phyloP scores from a whole-genome alignment of 768 basidiomycete species.

The Coprinopsis strossmayeri region DNA sequence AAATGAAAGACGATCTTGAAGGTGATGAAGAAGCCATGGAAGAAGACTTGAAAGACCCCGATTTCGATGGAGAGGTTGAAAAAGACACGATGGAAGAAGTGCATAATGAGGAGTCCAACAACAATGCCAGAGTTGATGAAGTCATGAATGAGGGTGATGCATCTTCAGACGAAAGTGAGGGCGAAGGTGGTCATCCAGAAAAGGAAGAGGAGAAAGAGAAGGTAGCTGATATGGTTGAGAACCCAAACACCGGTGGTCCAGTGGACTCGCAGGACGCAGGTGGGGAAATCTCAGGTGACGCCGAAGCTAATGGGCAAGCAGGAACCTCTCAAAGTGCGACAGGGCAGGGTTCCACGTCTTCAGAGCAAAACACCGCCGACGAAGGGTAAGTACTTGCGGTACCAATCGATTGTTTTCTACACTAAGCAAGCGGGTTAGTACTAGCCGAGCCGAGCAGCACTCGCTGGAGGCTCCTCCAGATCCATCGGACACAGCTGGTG shows the following conservation, averaged over 20 bases:
- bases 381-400: slow-evolving; percentile 24
- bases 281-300: slow-evolving; percentile 10
- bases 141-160: slow-evolving; percentile 14
- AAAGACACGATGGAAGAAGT: slow-evolving; percentile 25
- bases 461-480: slow-evolving; percentile 13
- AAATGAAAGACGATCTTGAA: slow-evolving; percentile 44
- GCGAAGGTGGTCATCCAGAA: slow-evolving; percentile 12
- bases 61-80: slow-evolving; percentile 25
- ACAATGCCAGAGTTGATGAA: slow-evolving; percentile 25
- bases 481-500: slow-evolving; percentile 15
- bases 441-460: slow-evolving; percentile 10
- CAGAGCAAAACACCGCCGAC: slow-evolving; percentile 23
- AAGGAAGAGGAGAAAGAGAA: slow-evolving; percentile 16
- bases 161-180: slow-evolving; percentile 12
- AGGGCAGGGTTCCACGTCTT: slow-evolving; percentile 13
- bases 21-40: slow-evolving; percentile 26
- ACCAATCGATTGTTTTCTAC: neutral
- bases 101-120: slow-evolving; percentile 26
- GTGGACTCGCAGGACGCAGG: slow-evolving; percentile 24
- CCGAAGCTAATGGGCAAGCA: slow-evolving; percentile 18
- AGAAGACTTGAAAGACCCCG: slow-evolving; percentile 24
- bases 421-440: slow-evolving; percentile 6
- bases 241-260: slow-evolving; percentile 34
- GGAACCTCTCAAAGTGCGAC: slow-evolving; percentile 6
- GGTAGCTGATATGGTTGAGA: slow-evolving; percentile 31